Evolutionary conservation across 2,329 filamentous ascomycete genomes (phyloP), one percentile per base, ranked within the genome.

Genomic region (Escovopsis sp.): DNA sequence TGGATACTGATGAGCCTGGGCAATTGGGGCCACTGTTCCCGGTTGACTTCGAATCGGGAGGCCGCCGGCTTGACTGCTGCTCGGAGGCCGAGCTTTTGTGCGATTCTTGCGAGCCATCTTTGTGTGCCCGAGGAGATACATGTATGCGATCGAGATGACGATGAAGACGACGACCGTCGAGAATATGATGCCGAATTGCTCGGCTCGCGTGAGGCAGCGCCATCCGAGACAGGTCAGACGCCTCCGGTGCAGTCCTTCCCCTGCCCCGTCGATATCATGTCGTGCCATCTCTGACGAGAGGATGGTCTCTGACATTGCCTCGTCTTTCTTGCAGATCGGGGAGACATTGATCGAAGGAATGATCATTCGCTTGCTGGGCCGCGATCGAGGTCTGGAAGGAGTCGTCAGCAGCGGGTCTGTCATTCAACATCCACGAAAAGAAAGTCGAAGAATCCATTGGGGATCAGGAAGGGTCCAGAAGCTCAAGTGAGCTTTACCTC

Each of bases 181-280:
- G 43, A 63, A 57, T 13, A 68, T 57, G 27, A 67, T 56, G 2
- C 65, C 65, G 16, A 57, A 59, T 30, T 64, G 54, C 35, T 64
- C 53, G 0, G 56, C 47, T 9, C 47, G 37, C 25, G 50, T 62
- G n/a, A 67, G 52, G 43, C 65, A 68, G 35, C 52, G 43, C 62
- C 63, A 68, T 10, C 60, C 56, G 3, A 48, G 44, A 45, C 58
- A 65, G 9, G 43, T 16, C 7, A 42, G 32, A 8, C 43, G 35
- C 14, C 36, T 13, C 11, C 45, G 47, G 16, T n/a, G 37, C 27
- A 14, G 27, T 9, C 27, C 27, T 30, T 11, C 27, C 9, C 8
- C 27, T 9, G 27, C 8, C 8, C 8, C 7, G 8, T 3, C 8
- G 9, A 30, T 9, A 11, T 30, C 27, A 11, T 4, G 8, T 30